A percentile compares a stretch with the other conserved stretches of the same genome.
Evolutionary conservation across 2,329 filamentous ascomycete species (phyloP).

Genomic region (Cladophialophora bantiana): DNA sequence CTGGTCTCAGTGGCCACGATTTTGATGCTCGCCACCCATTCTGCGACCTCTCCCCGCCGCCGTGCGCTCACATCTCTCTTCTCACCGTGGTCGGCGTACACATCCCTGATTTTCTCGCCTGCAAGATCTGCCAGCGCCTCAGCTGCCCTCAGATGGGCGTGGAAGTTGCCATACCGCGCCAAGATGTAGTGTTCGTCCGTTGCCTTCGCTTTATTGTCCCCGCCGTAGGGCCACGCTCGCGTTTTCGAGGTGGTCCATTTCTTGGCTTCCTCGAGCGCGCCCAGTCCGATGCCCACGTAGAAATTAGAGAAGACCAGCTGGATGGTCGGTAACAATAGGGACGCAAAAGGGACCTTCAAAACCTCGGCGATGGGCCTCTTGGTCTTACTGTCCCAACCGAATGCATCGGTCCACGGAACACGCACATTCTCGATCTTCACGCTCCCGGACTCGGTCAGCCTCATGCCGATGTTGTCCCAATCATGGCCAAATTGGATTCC

Average conservation of each 20-base stretch:
- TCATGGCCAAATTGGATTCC: slow-evolving; percentile 63
- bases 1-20: slow-evolving; percentile 68
- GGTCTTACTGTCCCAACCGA: slow-evolving; percentile 63
- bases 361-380: slow-evolving; percentile 61
- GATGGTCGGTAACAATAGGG: slow-evolving; percentile 67
- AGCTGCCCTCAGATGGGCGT: slow-evolving; percentile 67
- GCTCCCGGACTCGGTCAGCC: slow-evolving; percentile 68
- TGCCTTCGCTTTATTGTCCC: slow-evolving; percentile 65
- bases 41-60: slow-evolving; percentile 66
- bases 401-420: slow-evolving; percentile 66
- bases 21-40: slow-evolving; percentile 69
- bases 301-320: slow-evolving; percentile 72
- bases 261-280: slow-evolving; percentile 62
- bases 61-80: slow-evolving; percentile 58
- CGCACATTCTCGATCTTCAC: slow-evolving; percentile 66
- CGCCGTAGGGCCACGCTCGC: slow-evolving; percentile 69
- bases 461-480: slow-evolving; percentile 70
- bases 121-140: slow-evolving; percentile 66
- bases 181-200: slow-evolving; percentile 72
- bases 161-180: slow-evolving; percentile 68
- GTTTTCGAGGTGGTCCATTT: slow-evolving; percentile 65
- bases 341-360: slow-evolving; percentile 62
- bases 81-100: slow-evolving; percentile 55
- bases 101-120: slow-evolving; percentile 55
- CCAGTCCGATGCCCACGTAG: slow-evolving; percentile 68